Base-by-base conservation (phyloP, 1,139 yeast species). In the Suhomyces bribrorum region DNA sequence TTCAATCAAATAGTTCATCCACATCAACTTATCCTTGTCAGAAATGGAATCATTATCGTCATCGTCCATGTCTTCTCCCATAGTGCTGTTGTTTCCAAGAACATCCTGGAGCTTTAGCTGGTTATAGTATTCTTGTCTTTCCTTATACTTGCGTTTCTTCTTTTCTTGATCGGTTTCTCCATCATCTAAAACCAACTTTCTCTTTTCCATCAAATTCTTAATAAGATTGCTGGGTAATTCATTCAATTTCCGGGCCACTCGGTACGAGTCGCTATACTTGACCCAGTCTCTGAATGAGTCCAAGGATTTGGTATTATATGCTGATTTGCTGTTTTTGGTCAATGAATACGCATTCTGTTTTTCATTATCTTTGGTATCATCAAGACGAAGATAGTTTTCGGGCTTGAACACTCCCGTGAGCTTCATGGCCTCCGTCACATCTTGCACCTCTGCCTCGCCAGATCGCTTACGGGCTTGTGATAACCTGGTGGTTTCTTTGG, bases 1-100 rank as follows among this genome's bases (percentile, higher is more conserved):
- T 43, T 72, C 77, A 8, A 69, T 61, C 45, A 71, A 53, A 45
- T 67, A 72, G 38, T 64, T 63, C 32, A 71, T 54, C 77, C 77
- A 72, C 34, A 52, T 47, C 26, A 70, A 51, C 39, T 60, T 57
- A 32, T 63, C 69, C 12, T 51, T 52, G 4, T 47, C 50, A 2
- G 59, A 57, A 24, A 61, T 47, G 14, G 52, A 48, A 32, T 61
- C 61, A 16, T 44, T 41, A 11, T 47, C 35, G n/a, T 64, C 63
- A 16, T 64, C 69, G 8, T 64, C 69, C 7, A 58, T 54, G 7
- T 57, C 63, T 15, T 41, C 41, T 15, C 44, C 41, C 40, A 47
- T 36, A 11, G 35, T 31, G 16, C 29, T 32, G 11, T 24, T 33
- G 9, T 33, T 17, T 2, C 44, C 44, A 6, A 40, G 29, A 5